phyloP scores from a whole-genome alignment of 192 early-diverging fungal species.

The Jimgerdemannia flammicorona region DNA sequence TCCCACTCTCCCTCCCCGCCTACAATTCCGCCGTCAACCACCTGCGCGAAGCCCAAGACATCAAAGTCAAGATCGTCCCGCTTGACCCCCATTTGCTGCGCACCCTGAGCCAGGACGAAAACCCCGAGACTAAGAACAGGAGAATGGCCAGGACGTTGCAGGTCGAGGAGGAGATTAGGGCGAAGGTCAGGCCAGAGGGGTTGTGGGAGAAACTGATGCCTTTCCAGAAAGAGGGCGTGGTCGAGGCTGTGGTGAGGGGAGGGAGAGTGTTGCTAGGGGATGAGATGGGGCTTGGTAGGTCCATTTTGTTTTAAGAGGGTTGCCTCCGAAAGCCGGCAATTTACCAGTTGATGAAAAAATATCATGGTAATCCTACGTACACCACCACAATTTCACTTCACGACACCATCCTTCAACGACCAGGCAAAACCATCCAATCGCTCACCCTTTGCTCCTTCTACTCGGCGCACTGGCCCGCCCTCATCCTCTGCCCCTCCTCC shows the following conservation, averaged over 20 bases:
- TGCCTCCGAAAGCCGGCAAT: too few species aligned
- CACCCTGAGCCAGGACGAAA: background rate
- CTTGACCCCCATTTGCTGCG: background rate
- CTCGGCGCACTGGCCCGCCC: conserved; percentile 33
- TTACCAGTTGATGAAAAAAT: too few species aligned
- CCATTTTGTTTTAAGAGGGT: background rate
- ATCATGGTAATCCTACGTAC: background rate
- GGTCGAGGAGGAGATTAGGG: background rate
- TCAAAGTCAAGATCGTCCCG: background rate
- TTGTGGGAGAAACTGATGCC: conserved; percentile 21
- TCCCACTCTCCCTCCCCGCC: conserved; percentile 1
- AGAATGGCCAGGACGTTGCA: background rate
- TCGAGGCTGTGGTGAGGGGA: conserved; percentile 12
- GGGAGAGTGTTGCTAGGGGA: conserved; percentile 37
- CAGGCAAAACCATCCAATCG: conserved; percentile 41
- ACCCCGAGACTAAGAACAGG: background rate
- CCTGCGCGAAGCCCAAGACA: background rate
- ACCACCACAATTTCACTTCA: background rate
- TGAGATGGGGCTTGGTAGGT: conserved; percentile 36
- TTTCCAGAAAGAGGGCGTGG: conserved; percentile 37
- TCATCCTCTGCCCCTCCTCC: conserved; percentile 42
- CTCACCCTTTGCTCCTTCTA: conserved; percentile 33
- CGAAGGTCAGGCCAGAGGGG: background rate
- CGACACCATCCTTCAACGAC: background rate
- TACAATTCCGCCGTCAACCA: conserved; percentile 3